Evolutionary conservation across 2,329 filamentous ascomycete species (phyloP).

Genomic region (Xylariaceae sp.): DNA sequence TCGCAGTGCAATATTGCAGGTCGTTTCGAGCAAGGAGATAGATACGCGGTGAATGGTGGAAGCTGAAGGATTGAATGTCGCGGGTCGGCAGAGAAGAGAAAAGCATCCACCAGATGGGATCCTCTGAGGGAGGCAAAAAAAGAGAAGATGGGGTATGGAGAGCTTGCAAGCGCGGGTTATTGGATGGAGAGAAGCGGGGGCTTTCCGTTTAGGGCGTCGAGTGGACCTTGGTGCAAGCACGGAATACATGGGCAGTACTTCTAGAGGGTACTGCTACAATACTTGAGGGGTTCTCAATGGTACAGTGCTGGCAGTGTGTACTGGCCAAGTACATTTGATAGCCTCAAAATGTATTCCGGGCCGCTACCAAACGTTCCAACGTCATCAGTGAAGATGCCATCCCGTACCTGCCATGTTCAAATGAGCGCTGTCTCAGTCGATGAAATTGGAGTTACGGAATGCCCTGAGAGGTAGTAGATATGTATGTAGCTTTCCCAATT

Average conservation of each 20-base stretch:
- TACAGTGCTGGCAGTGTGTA: not conserved
- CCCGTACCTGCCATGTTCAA: not conserved
- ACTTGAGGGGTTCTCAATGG: too few species aligned
- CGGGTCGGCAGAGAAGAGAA: slow-evolving; percentile 13
- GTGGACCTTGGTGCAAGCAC: not conserved
- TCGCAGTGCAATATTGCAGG: not conserved
- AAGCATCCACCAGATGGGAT: slow-evolving; percentile 9
- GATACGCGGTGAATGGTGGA: too few species aligned
- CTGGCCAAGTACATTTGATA: not conserved
- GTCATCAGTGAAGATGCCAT: not conserved
- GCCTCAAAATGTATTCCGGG: not conserved
- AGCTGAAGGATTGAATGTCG: not conserved
- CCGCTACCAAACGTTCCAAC: not conserved
- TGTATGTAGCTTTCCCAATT: too few species aligned
- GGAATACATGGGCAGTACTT: not conserved
- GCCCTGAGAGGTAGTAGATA: too few species aligned
- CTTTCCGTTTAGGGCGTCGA: not conserved
- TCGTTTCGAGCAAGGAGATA: not conserved
- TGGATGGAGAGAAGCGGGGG: slow-evolving; percentile 1
- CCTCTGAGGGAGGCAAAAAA: slow-evolving; percentile 18
- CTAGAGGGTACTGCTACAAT: too few species aligned
- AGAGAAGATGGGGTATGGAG: slow-evolving; percentile 16
- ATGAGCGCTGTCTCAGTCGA: too few species aligned
- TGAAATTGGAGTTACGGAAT: too few species aligned
- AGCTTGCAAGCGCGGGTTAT: slow-evolving; percentile 2